A percentile compares a stretch with the other conserved stretches of the same genome.
These are phyloP conservation scores for Entomortierella parvispora DNA, from an alignment of 192 early-diverging fungal genomes.

Conservation along the genomic window DNA sequence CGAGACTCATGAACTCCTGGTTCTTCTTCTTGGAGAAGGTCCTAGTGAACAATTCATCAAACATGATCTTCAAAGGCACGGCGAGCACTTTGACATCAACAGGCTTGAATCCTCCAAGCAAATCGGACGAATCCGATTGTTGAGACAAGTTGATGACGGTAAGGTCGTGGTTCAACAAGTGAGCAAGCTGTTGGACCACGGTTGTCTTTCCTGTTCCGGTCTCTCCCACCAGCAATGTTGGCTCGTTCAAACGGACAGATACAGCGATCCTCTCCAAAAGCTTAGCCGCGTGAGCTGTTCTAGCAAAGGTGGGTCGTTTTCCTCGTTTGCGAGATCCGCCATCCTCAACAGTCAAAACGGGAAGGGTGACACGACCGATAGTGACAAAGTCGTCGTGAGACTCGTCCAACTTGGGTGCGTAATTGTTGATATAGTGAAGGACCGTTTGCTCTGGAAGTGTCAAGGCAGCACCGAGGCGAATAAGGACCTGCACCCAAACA, in stretches of 20 bases:
- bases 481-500: conserved; percentile 68
- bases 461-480: conserved; percentile 74
- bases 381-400: conserved; percentile 45
- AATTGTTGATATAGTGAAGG: conserved; percentile 74
- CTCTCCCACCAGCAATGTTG: conserved; percentile 93
- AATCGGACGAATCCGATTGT: conserved; percentile 93
- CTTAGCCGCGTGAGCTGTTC: conserved; percentile 82
- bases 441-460: conserved; percentile 74
- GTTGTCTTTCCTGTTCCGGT: conserved; percentile 99
- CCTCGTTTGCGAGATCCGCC: conserved; percentile 44
- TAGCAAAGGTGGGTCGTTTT: conserved; percentile 78
- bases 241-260: conserved; percentile 82
- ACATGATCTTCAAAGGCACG: conserved; percentile 82
- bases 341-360: conserved; percentile 40
- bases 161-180: conserved; percentile 76
- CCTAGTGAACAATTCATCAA: conserved; percentile 84
- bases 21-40: conserved; percentile 94
- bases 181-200: conserved; percentile 91
- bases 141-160: conserved; percentile 97
- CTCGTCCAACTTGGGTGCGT: conserved; percentile 68
- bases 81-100: conserved; percentile 86
- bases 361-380: conserved; percentile 68
- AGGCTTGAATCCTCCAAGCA: conserved; percentile 98
- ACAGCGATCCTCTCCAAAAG: conserved; percentile 90
- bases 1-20: conserved; percentile 83